A percentile compares a stretch with the other conserved stretches of the same genome.
Evolutionary conservation across 345 rosid genomes (phyloP).

Genomic region (Lagerstroemia speciosa): DNA sequence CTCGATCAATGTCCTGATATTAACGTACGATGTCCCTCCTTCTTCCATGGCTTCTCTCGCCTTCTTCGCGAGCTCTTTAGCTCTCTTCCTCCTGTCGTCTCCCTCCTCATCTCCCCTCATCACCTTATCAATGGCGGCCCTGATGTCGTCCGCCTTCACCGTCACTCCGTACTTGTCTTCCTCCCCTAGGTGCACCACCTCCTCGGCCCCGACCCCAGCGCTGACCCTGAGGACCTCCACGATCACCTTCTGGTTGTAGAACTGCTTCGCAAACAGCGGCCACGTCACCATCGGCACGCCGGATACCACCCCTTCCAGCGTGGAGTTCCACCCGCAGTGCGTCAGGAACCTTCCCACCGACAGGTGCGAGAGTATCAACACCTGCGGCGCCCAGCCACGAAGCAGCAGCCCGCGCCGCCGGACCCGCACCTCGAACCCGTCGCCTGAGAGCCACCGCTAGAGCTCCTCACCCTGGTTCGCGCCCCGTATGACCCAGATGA

Average conservation of each 20-base stretch:
- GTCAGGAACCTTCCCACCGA: too few species aligned
- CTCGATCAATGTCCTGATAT: too few species aligned
- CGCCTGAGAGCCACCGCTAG: constrained; percentile 13
- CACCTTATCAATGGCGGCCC: constrained; percentile 6
- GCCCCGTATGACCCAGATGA: too few species aligned
- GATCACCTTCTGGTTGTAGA: constrained; percentile 20
- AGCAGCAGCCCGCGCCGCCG: constrained; percentile 19
- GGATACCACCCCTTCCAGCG: constrained; percentile 10
- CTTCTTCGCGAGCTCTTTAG: too few species aligned
- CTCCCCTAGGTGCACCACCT: too few species aligned
- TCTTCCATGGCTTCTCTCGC: too few species aligned
- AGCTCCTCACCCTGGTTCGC: constrained; percentile 9
- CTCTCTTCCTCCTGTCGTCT: too few species aligned
- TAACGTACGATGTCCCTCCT: too few species aligned
- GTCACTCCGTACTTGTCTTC: constrained; percentile 16
- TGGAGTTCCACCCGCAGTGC: too few species aligned
- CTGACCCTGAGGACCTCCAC: too few species aligned
- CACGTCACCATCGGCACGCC: constrained; percentile 25
- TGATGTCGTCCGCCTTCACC: constrained; percentile 18
- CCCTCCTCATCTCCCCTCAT: too few species aligned
- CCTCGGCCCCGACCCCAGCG: too few species aligned
- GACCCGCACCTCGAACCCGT: constrained; percentile 16
- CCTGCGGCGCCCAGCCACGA: constrained; percentile 32
- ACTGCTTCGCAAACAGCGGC: constrained; percentile 26
- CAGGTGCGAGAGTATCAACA: constrained; percentile 27